These are phyloP conservation scores for Ogataea sp. DNA, from an alignment of 805 yeast species.

Conservation along the genomic window DNA sequence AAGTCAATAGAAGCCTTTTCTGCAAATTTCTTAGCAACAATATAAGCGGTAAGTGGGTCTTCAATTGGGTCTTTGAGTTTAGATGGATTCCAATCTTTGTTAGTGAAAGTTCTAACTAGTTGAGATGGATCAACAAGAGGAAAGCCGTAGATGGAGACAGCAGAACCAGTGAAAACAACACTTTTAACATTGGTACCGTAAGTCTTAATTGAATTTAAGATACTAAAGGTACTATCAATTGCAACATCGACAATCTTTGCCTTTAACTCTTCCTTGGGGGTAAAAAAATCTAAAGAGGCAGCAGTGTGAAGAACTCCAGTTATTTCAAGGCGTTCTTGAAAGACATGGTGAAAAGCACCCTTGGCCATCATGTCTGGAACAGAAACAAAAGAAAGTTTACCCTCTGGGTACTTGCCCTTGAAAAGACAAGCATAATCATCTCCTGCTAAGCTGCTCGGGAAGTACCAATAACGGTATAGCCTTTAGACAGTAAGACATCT, in stretches of 20 bases:
- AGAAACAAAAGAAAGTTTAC: constrained; percentile 19
- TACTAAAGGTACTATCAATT: constrained; percentile 33
- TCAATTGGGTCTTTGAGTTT: constrained; percentile 16
- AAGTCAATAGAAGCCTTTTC: constrained; percentile 36
- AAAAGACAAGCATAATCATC: neutral
- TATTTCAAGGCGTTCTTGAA: constrained; percentile 33
- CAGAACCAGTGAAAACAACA: constrained; percentile 40
- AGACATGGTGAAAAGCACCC: constrained; percentile 39
- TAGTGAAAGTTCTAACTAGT: constrained; percentile 10
- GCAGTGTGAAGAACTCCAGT: constrained; percentile 41
- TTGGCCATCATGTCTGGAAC: constrained; percentile 24
- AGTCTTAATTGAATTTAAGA: constrained; percentile 28
- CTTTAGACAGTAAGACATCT: constrained; percentile 16
- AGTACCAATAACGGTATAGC: constrained; percentile 21
- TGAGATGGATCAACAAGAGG: neutral
- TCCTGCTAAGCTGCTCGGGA: constrained; percentile 14
- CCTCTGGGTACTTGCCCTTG: constrained; percentile 8
- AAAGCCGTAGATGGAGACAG: constrained; percentile 28
- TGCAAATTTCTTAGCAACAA: constrained; percentile 35
- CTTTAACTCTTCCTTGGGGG: constrained; percentile 25
- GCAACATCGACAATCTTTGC: constrained; percentile 38
- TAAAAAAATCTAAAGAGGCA: constrained; percentile 32
- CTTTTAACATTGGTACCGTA: constrained; percentile 29
- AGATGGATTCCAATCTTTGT: constrained; percentile 26
- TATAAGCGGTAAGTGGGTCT: constrained; percentile 25